Conservation (phyloP, 2,329 filamentous ascomycete genomes). For the Sarocladiaceae sp. region DNA sequence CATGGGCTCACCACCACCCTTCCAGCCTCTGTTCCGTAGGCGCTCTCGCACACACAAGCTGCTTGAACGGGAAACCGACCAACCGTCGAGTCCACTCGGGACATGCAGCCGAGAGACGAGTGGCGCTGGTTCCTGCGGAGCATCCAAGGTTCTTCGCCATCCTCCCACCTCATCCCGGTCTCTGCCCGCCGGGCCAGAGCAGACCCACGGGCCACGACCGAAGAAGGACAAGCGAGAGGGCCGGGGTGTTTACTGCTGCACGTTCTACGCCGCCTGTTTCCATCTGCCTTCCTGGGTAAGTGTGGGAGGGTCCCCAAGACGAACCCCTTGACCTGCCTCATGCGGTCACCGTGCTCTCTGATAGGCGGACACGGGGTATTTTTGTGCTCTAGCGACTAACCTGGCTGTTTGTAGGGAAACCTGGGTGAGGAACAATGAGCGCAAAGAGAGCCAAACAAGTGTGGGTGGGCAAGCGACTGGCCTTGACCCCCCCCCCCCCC, state of each 20-base stretch:
- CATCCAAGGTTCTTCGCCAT: not conserved
- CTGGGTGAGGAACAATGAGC: not conserved
- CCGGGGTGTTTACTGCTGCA: too few species aligned
- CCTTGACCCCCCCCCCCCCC: not conserved
- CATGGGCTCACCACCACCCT: too few species aligned
- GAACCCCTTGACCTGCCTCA: constrained; percentile 9
- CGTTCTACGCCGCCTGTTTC: too few species aligned
- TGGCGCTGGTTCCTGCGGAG: constrained; percentile 1
- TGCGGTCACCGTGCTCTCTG: constrained; percentile 3
- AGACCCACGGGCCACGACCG: not conserved
- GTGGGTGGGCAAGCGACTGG: not conserved
- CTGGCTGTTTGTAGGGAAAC: too few species aligned
- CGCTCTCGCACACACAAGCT: too few species aligned
- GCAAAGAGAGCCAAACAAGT: not conserved
- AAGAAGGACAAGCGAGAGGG: constrained; percentile 7
- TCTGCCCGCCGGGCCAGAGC: not conserved
- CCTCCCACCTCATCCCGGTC: not conserved
- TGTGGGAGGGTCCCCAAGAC: not conserved
- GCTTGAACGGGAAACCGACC: not conserved
- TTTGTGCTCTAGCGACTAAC: constrained; percentile 2
- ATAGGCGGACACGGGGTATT: constrained; percentile 5
- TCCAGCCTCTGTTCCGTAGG: too few species aligned
- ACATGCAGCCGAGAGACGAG: constrained; percentile 6
- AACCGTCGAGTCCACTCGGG: constrained; percentile 4
- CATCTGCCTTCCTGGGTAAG: too few species aligned